These are phyloP conservation scores for Fagus crenata DNA, from an alignment of 306 rosid species.

Conservation along the genomic window DNA sequence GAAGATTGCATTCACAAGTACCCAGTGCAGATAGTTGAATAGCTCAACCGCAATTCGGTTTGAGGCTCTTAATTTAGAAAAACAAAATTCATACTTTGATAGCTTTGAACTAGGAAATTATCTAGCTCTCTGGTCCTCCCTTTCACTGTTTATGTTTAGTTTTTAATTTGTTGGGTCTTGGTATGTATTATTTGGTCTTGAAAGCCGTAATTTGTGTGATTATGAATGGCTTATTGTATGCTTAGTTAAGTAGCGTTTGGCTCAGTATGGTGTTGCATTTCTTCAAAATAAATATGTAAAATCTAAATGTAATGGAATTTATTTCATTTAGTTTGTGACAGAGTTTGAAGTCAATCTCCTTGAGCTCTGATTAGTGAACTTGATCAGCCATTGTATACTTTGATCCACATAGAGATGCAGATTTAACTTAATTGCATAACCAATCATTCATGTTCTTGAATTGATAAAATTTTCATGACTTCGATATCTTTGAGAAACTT, in stretches of 20 bases:
- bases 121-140: conserved; percentile 4
- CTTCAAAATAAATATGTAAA: not conserved
- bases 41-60: conserved; percentile 23
- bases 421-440: too few species aligned
- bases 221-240: not conserved
- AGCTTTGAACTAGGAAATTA: conserved; percentile 7
- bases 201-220: conserved; percentile 12
- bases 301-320: not conserved
- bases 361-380: too few species aligned
- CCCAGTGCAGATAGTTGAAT: conserved; percentile 42
- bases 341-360: not conserved
- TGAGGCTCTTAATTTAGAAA: not conserved
- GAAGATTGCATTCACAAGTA: conserved; percentile 63
- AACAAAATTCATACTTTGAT: not conserved
- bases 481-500: not conserved
- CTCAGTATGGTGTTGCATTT: not conserved
- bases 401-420: too few species aligned
- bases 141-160: conserved; percentile 1
- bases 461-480: too few species aligned
- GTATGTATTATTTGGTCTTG: conserved; percentile 15
- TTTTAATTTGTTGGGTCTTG: not conserved
- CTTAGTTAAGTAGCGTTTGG: too few species aligned
- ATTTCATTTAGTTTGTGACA: not conserved
- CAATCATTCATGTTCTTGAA: too few species aligned
- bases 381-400: too few species aligned